These are phyloP conservation scores for Solanum pennellii DNA, from an alignment of 257 asterid genomes.

Conservation along the genomic window DNA sequence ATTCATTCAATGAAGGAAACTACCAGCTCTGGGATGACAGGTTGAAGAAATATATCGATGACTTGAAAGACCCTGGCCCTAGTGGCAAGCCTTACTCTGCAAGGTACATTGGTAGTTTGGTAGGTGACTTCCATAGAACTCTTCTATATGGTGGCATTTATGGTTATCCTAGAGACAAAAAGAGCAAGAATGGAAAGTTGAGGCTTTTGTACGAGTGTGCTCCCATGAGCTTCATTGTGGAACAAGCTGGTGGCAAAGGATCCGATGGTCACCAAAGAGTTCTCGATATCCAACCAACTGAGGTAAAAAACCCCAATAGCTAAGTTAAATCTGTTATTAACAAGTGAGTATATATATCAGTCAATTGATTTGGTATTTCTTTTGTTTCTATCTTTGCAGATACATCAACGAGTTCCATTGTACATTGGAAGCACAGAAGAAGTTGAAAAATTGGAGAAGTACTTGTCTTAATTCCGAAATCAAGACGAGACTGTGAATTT, in stretches of 20 bases:
- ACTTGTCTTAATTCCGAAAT: constrained; percentile 34
- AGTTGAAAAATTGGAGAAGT: constrained; percentile 84
- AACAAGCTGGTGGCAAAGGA: constrained; percentile 96
- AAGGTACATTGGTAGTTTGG: constrained; percentile 83
- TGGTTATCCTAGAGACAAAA: constrained; percentile 70
- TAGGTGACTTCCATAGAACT: constrained; percentile 84
- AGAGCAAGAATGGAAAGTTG: constrained; percentile 85
- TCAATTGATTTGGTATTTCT: not conserved
- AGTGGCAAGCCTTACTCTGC: constrained; percentile 88
- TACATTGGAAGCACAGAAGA: constrained; percentile 86
- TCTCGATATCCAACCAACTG: constrained; percentile 79
- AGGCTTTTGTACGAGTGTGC: constrained; percentile 95
- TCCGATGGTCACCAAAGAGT: constrained; percentile 68
- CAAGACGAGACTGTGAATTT: not conserved
- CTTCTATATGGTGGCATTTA: constrained; percentile 83
- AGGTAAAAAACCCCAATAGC: constrained; percentile 36
- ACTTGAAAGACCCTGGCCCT: constrained; percentile 89
- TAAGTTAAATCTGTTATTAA: not conserved
- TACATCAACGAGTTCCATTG: constrained; percentile 79
- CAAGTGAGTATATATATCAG: not conserved
- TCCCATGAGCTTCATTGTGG: constrained; percentile 91
- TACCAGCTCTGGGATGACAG: constrained; percentile 89
- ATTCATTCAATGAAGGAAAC: constrained; percentile 86
- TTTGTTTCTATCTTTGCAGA: constrained; percentile 19
- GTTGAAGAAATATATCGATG: constrained; percentile 71